Evolutionary conservation across 1,139 yeast genomes (phyloP).

Genomic region (Magnusiomyces ingens): DNA sequence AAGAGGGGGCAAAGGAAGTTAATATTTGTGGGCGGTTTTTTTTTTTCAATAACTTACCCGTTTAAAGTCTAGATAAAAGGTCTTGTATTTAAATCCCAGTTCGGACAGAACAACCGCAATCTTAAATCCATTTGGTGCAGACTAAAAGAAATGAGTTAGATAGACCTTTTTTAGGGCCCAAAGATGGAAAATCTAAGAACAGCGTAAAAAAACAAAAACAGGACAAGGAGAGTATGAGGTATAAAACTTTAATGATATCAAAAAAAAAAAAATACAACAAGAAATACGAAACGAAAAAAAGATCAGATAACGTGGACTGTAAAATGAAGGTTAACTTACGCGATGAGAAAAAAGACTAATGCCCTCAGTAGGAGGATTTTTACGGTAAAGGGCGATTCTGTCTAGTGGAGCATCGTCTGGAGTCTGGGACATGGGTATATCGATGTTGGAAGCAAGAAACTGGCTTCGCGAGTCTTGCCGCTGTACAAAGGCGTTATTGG

Average conservation of each 20-base stretch:
- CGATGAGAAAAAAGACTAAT: conserved; percentile 83
- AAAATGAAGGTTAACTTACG: conserved; percentile 10
- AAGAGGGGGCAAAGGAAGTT: neutral
- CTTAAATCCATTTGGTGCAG: conserved; percentile 95
- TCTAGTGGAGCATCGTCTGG: conserved; percentile 22
- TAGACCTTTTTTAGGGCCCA: neutral
- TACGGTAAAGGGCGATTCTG: conserved; percentile 68
- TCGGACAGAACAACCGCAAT: conserved; percentile 88
- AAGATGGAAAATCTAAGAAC: neutral
- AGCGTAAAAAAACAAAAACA: neutral
- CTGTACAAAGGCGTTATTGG: conserved; percentile 4
- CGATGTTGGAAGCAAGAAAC: conserved; percentile 8
- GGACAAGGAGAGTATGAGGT: too few species aligned
- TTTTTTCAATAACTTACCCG: conserved; percentile 23
- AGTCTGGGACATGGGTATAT: conserved; percentile 13
- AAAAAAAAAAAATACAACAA: neutral
- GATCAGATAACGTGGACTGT: too few species aligned
- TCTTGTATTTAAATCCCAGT: conserved; percentile 68
- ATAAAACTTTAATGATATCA: neutral
- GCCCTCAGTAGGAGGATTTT: conserved; percentile 75
- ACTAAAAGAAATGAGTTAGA: conserved; percentile 23
- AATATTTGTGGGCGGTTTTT: too few species aligned
- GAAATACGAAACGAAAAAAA: neutral
- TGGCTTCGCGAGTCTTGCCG: conserved; percentile 8
- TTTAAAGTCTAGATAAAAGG: conserved; percentile 82